These are phyloP conservation scores for Brassica rapa DNA, from an alignment of 345 rosid genomes.

Conservation along the genomic window DNA sequence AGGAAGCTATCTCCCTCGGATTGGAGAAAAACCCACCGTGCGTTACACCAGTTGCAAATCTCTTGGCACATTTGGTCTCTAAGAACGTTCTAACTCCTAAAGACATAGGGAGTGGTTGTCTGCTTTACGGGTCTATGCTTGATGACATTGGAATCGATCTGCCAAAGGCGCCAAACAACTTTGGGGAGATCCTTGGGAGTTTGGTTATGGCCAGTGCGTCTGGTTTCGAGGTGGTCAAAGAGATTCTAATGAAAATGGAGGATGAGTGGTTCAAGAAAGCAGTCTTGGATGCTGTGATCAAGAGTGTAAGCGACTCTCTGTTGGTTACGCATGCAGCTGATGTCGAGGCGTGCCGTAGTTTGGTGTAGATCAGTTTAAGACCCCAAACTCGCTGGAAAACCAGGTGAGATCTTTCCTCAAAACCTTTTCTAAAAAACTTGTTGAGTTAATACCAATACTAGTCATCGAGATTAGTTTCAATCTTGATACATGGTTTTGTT, in stretches of 20 bases:
- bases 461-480: slow-evolving; percentile 31
- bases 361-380: slow-evolving; percentile 22
- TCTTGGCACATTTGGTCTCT: slow-evolving; percentile 51
- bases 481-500: slow-evolving; percentile 14
- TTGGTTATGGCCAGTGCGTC: slow-evolving; percentile 53
- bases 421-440: slow-evolving; percentile 5
- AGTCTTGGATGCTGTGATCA: slow-evolving; percentile 58
- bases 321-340: slow-evolving; percentile 58
- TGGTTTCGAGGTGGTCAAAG: slow-evolving; percentile 58
- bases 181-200: slow-evolving; percentile 74
- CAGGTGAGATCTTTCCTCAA: slow-evolving; percentile 26
- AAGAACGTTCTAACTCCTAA: slow-evolving; percentile 52
- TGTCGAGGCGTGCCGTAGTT: slow-evolving; percentile 60
- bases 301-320: slow-evolving; percentile 44
- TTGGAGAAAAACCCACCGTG: slow-evolving; percentile 74
- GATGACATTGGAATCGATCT: slow-evolving; percentile 88
- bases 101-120: slow-evolving; percentile 68
- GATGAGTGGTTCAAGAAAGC: slow-evolving; percentile 57
- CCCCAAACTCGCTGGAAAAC: not conserved
- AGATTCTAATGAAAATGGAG: slow-evolving; percentile 67
- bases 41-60: slow-evolving; percentile 51
- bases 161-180: slow-evolving; percentile 78
- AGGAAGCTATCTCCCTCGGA: slow-evolving; percentile 74
- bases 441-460: slow-evolving; percentile 24
- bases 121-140: slow-evolving; percentile 68